phyloP scores from a whole-genome alignment of 176 grass and related monocot species.

The Sorghum bicolor region Sorghum_bicolor_NCBIv3 NC_012871.2:18691501-18692000 shows the following conservation, averaged over 20 bases:
- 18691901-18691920: slow-evolving; percentile 1
- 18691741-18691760: neutral
- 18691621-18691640: slow-evolving; percentile 15
- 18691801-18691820: neutral
- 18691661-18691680: neutral
- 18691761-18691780: slow-evolving; percentile 16
- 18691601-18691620: neutral
- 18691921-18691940: slow-evolving; percentile 19
- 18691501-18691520: neutral
- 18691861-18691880: neutral
- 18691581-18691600: neutral
- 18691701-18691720: slow-evolving; percentile 3
- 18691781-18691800: neutral
- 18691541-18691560: slow-evolving; percentile 9
- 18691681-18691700: neutral
- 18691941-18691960: slow-evolving; percentile 17
- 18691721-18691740: slow-evolving; percentile 1
- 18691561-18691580: neutral
- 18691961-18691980: neutral
- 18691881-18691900: slow-evolving; percentile 2
- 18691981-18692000: slow-evolving; percentile 20
- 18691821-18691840: slow-evolving; percentile 14
- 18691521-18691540: slow-evolving; percentile 29
- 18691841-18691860: slow-evolving; percentile 22
- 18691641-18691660: slow-evolving; percentile 25